phyloP scores from a whole-genome alignment of 2,329 filamentous ascomycete species.

The Beauveria sp. region DNA sequence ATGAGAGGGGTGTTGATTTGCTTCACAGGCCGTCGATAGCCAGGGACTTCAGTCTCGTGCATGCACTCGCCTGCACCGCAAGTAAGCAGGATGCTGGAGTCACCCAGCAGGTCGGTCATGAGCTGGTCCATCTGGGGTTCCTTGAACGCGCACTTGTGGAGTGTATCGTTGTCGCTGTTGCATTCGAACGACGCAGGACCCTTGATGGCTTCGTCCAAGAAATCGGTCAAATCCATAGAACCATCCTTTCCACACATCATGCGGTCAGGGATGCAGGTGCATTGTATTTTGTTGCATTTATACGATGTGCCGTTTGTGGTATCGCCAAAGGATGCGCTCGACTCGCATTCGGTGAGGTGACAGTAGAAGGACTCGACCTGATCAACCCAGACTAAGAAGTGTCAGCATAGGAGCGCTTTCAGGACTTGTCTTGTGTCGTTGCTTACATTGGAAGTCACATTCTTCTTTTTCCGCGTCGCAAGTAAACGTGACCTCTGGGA shows the following conservation, averaged over 20 bases:
- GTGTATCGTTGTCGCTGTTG: slow-evolving; percentile 53
- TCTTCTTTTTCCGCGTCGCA: slow-evolving; percentile 67
- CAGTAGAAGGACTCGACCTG: slow-evolving; percentile 95
- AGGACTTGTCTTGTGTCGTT: background rate
- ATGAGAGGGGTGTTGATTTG: slow-evolving; percentile 59
- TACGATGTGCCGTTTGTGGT: slow-evolving; percentile 77
- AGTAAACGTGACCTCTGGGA: slow-evolving; percentile 89
- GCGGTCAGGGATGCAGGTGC: slow-evolving; percentile 79
- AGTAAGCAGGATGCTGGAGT: slow-evolving; percentile 75
- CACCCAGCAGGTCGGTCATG: slow-evolving; percentile 83
- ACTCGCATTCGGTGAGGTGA: slow-evolving; percentile 72
- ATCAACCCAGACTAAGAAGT: slow-evolving; percentile 76
- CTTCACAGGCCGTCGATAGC: slow-evolving; percentile 56
- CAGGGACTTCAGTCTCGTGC: slow-evolving; percentile 85
- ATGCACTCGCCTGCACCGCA: slow-evolving; percentile 89
- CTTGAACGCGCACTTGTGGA: slow-evolving; percentile 69
- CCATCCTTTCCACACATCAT: slow-evolving; percentile 92
- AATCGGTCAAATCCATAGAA: slow-evolving; percentile 87
- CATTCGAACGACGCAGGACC: slow-evolving; percentile 84
- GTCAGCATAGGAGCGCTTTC: slow-evolving; percentile 8
- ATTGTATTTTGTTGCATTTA: slow-evolving; percentile 75
- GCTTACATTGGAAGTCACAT: slow-evolving; percentile 90
- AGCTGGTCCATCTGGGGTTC: slow-evolving; percentile 90
- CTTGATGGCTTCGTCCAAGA: slow-evolving; percentile 72
- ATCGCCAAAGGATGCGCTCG: slow-evolving; percentile 59